A percentile compares a stretch with the other conserved stretches of the same genome.
These are phyloP conservation scores for Dactylis glomerata DNA, from an alignment of 176 grass and related monocot species.

Conservation along the genomic window DNA sequence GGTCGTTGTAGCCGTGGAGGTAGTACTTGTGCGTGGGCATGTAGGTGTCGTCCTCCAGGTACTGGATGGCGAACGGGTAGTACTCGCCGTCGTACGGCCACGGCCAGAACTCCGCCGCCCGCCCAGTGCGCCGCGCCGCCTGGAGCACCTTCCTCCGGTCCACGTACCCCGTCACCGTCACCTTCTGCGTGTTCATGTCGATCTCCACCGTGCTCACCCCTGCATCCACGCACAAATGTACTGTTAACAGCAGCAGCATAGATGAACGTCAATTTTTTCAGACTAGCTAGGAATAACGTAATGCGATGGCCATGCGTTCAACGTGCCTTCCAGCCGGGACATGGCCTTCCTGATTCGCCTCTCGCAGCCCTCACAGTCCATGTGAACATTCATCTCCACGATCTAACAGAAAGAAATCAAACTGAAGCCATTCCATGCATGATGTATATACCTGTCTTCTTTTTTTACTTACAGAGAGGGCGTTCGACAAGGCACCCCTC, in stretches of 20 bases:
- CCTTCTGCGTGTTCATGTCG: slow-evolving; percentile 83
- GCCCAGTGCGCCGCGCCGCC: slow-evolving; percentile 64
- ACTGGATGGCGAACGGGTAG: slow-evolving; percentile 76
- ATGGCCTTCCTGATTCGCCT: slow-evolving; percentile 64
- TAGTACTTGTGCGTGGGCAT: slow-evolving; percentile 65
- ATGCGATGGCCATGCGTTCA: too few relatives aligned
- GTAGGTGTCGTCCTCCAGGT: slow-evolving; percentile 69
- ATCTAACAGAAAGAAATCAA: slow-evolving; percentile 24
- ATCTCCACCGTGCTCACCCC: slow-evolving; percentile 68
- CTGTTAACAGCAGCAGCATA: too few relatives aligned
- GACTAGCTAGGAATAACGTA: neutral
- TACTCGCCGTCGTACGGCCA: slow-evolving; percentile 69
- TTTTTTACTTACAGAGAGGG: slow-evolving; percentile 60
- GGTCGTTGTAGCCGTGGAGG: slow-evolving; percentile 68
- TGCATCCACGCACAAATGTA: slow-evolving; percentile 16
- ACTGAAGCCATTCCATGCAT: neutral
- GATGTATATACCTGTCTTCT: neutral
- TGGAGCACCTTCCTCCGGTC: slow-evolving; percentile 61
- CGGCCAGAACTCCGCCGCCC: slow-evolving; percentile 90
- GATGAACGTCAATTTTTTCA: neutral
- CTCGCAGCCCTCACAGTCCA: slow-evolving; percentile 92
- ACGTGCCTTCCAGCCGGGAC: slow-evolving; percentile 59
- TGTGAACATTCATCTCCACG: slow-evolving; percentile 86
- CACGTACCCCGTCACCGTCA: slow-evolving; percentile 79
- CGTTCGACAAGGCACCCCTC: slow-evolving; percentile 34